Evolutionary conservation across 1,284 basidiomycete genomes (phyloP).

Genomic region (Cutaneotrichosporon sp.): DNA sequence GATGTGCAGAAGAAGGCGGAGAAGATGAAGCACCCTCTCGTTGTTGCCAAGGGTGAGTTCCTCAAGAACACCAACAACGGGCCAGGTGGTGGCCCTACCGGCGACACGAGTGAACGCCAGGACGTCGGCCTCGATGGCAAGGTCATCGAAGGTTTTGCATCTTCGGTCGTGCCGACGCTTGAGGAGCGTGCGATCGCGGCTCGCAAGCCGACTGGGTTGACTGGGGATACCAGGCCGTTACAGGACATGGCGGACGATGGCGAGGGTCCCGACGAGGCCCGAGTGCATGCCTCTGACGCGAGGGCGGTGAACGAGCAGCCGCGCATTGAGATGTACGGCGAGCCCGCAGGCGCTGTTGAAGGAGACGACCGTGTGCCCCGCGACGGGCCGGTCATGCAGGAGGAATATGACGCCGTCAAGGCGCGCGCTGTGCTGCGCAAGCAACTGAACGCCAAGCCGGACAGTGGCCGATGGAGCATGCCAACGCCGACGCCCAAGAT

Average conservation of each 20-base stretch:
- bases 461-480: conserved; percentile 54
- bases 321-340: conserved; percentile 49
- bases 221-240: conserved; percentile 53
- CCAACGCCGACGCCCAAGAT: conserved; percentile 68
- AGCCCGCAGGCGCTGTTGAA: conserved; percentile 60
- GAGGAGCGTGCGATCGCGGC: conserved; percentile 67
- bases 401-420: conserved; percentile 55
- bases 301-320: conserved; percentile 26
- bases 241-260: conserved; percentile 24
- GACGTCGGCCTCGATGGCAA: conserved; percentile 59
- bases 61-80: neutral
- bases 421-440: conserved; percentile 61
- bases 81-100: conserved; percentile 1
- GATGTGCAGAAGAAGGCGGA: conserved; percentile 55
- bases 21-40: conserved; percentile 53
- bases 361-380: conserved; percentile 54
- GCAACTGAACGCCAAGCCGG: conserved; percentile 60
- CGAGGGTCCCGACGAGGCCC: conserved; percentile 28
- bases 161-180: conserved; percentile 66
- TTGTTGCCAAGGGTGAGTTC: conserved; percentile 45
- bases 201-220: conserved; percentile 39
- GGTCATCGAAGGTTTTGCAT: conserved; percentile 60
- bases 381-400: conserved; percentile 29
- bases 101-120: conserved; percentile 58
- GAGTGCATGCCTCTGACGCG: conserved; percentile 32